Percentiles rank a stretch among this genome's conserved stretches.
phyloP scores from a whole-genome alignment of 1,139 yeast genomes.

The Chernovozyma aurita region DNA sequence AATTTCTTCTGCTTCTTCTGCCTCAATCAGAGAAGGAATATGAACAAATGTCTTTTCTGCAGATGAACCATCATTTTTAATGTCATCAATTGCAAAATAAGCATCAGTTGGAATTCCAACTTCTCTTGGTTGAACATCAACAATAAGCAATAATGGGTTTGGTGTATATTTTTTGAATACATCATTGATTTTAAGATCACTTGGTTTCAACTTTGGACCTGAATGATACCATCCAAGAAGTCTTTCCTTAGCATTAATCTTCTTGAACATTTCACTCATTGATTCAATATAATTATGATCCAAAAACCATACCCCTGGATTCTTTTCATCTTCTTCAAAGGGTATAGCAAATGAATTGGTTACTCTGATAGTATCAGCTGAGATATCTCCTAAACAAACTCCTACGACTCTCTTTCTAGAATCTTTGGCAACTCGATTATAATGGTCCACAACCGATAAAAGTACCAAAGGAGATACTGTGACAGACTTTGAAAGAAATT shows the following conservation, averaged over 20 bases:
- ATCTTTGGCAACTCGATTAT: constrained; percentile 72
- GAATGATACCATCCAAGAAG: constrained; percentile 98
- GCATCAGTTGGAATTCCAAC: constrained; percentile 95
- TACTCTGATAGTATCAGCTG: constrained; percentile 55
- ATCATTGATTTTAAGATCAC: constrained; percentile 90
- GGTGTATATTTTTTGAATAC: constrained; percentile 76
- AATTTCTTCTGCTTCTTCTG: constrained; percentile 98
- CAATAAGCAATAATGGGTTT: constrained; percentile 82
- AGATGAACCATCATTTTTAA: constrained; percentile 93
- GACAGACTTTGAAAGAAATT: constrained; percentile 54
- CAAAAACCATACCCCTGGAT: constrained; percentile 93
- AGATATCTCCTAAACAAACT: constrained; percentile 80
- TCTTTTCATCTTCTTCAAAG: constrained; percentile 93
- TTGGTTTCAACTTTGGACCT: constrained; percentile 86
- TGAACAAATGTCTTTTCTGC: constrained; percentile 92
- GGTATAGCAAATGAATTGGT: constrained; percentile 86
- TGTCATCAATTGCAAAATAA: constrained; percentile 89
- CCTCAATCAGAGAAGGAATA: constrained; percentile 87
- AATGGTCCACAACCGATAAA: constrained; percentile 92
- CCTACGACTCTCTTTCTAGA: constrained; percentile 85
- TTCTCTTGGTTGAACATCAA: constrained; percentile 81
- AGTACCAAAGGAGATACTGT: constrained; percentile 95
- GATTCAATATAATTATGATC: constrained; percentile 95
- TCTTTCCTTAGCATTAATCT: constrained; percentile 94
- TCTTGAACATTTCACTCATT: constrained; percentile 97